Evolutionary conservation across 306 rosid genomes (phyloP), one percentile per base, ranked within the genome.

Genomic region (Prinsepia uniflora): DNA sequence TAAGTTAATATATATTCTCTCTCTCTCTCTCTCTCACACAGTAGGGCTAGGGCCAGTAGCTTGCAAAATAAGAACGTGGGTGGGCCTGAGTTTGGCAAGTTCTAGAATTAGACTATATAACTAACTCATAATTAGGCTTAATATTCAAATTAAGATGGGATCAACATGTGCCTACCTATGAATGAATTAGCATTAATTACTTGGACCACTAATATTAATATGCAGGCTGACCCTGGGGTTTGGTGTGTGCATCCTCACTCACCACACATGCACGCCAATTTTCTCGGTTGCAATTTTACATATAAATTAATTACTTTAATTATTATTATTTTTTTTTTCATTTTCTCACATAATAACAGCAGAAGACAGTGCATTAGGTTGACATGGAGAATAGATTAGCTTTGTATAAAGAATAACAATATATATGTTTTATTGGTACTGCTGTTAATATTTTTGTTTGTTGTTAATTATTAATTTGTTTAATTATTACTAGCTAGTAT

Each of bases 11-110:
- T n/a, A n/a, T n/a, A n/a, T n/a, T n/a, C n/a, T n/a, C n/a, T n/a
- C n/a, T n/a, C n/a, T n/a, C n/a, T n/a, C n/a, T n/a, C n/a, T n/a
- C n/a, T n/a, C n/a, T n/a, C n/a, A n/a, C n/a, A n/a, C n/a, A n/a
- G n/a, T n/a, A n/a, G n/a, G n/a, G n/a, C n/a, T n/a, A n/a, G n/a
- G n/a, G n/a, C n/a, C n/a, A n/a, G n/a, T 55, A 42, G 41, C 12
- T 24, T 10, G 55, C 65, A 57, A 69, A 70, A 70, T 24, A 70
- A 36, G 76, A 74, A 75, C 76, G 65, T 70, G 79, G 76, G 83
- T 80, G 80, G 83, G 79, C 73, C 80, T 49, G 44, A 11, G 50
- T 65, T 70, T 79, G 55, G 46, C 50, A 54, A 79, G 56, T 41
- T 73, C 48, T 64, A 17, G 63, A 48, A 65, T 65, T 64, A 78